Conservation (phyloP, 169 alveolate species). For the Nephromyces sp. region DNA sequence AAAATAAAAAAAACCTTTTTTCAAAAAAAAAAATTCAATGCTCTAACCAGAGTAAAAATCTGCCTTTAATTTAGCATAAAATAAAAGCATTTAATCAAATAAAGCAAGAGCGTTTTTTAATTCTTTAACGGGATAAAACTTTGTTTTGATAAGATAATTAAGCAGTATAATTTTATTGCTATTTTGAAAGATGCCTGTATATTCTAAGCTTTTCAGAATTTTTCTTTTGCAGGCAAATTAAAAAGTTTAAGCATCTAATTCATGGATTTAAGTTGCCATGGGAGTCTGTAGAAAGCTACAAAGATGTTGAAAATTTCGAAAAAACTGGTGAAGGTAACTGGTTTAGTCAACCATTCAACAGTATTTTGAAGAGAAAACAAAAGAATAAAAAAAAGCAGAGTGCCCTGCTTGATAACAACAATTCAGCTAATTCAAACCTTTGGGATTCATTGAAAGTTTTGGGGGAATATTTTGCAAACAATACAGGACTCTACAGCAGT, state of each 20-base stretch:
- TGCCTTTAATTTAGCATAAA: neutral
- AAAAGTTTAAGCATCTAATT: conserved; percentile 37
- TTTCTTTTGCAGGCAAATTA: conserved; percentile 24
- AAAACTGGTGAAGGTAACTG: neutral
- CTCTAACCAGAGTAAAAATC: too few species aligned
- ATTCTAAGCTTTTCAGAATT: neutral
- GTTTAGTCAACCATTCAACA: neutral
- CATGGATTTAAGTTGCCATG: conserved; percentile 48
- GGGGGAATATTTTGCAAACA: too few species aligned
- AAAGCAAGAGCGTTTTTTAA: neutral
- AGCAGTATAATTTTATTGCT: neutral
- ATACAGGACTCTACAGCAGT: too few species aligned
- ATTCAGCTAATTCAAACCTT: too few species aligned
- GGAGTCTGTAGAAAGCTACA: conserved; percentile 30
- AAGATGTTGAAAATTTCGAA: conserved; percentile 19
- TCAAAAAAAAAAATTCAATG: too few species aligned
- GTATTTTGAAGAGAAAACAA: neutral
- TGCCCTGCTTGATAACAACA: neutral
- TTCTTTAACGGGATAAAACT: neutral
- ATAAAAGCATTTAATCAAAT: neutral
- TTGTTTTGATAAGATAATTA: neutral
- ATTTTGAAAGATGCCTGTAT: neutral
- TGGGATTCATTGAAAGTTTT: too few species aligned
- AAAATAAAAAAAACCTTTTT: too few species aligned
- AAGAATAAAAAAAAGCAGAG: neutral